Conservation (phyloP, 345 rosid species). For the Microcos paniculata region DNA sequence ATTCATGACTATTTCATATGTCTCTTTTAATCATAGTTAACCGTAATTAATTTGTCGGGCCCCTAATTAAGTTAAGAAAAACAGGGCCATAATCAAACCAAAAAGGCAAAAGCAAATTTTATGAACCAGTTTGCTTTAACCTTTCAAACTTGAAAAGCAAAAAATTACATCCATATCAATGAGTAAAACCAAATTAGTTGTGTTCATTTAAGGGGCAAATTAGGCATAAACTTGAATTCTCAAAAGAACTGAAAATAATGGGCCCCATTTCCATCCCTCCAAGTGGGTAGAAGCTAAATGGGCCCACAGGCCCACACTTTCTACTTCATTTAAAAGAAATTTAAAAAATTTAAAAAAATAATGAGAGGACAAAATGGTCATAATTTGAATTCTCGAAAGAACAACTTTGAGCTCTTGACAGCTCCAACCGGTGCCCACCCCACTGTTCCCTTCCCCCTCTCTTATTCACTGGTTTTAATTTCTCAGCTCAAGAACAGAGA, state of each 20-base stretch:
- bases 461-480: neutral
- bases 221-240: constrained; percentile 33
- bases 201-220: constrained; percentile 4
- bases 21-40: neutral
- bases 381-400: constrained; percentile 40
- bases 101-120: too few species aligned
- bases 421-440: constrained; percentile 47
- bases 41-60: neutral
- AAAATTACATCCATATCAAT: neutral
- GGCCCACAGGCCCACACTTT: neutral
- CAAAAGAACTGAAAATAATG: neutral
- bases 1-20: too few species aligned
- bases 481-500: constrained; percentile 4
- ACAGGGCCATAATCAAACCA: neutral
- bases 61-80: too few species aligned
- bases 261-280: neutral
- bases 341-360: neutral
- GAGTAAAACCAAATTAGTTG: neutral
- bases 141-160: neutral
- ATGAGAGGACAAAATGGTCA: constrained; percentile 38
- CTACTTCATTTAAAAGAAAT: neutral
- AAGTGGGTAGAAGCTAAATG: neutral
- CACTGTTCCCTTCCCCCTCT: constrained; percentile 15
- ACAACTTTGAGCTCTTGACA: constrained; percentile 35
- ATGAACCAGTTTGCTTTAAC: too few species aligned